Conservation (phyloP, 257 asterid genomes). For the Cordia subcordata region DNA sequence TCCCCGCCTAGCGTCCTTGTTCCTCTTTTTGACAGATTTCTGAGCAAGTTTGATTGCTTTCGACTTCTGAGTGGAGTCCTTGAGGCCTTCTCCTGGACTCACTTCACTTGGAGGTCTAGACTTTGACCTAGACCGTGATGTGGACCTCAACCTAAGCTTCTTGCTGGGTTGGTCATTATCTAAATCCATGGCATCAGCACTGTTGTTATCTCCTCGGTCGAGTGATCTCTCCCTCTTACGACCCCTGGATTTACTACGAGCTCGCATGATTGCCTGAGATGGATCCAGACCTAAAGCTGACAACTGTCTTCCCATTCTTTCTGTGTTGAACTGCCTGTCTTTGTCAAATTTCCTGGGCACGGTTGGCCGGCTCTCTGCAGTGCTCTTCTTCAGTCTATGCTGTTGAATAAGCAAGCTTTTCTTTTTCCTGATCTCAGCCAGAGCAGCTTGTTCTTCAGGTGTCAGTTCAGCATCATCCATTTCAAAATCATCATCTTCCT, state of each 20-base stretch:
- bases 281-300: slow-evolving; percentile 74
- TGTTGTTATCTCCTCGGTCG: slow-evolving; percentile 25
- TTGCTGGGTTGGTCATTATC: slow-evolving; percentile 60
- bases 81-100: slow-evolving; percentile 86
- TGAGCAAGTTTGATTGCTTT: slow-evolving; percentile 63
- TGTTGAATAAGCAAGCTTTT: slow-evolving; percentile 68
- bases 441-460: slow-evolving; percentile 63
- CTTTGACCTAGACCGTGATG: slow-evolving; percentile 51
- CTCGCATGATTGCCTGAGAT: slow-evolving; percentile 57
- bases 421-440: slow-evolving; percentile 70
- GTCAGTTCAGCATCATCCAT: slow-evolving; percentile 77
- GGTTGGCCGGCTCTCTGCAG: slow-evolving; percentile 75
- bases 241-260: slow-evolving; percentile 76
- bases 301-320: slow-evolving; percentile 87
- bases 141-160: slow-evolving; percentile 56
- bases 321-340: slow-evolving; percentile 52
- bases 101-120: slow-evolving; percentile 55
- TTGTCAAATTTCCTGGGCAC: slow-evolving; percentile 83
- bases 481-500: slow-evolving; percentile 61
- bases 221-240: slow-evolving; percentile 86
- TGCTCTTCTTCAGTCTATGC: slow-evolving; percentile 81
- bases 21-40: slow-evolving; percentile 52
- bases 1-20: slow-evolving; percentile 82
- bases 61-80: slow-evolving; percentile 61
- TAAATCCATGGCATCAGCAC: slow-evolving; percentile 58